Base-by-base conservation (phyloP, 805 yeast genomes). In the Candida morakotiae region DNA sequence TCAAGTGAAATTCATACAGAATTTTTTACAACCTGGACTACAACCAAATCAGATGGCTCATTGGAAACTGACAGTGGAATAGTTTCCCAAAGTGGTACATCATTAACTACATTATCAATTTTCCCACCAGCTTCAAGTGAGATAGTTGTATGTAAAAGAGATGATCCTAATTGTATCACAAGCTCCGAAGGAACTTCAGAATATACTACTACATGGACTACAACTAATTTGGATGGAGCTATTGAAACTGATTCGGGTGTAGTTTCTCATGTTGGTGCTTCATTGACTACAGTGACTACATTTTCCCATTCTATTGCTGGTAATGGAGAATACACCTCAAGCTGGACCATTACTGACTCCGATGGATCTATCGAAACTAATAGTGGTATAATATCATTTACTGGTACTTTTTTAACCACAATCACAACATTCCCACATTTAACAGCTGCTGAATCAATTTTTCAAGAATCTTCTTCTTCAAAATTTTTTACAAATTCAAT, bases 331-430 rank as follows among this genome's bases (percentile, higher is more conserved):
- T 37, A 37, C 37, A 31, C 42, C n/a, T 43, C 47, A 6, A 35
- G 43, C 1, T 30, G 38, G 22, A 39, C 43, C 3, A 40, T 43
- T 14, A 38, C 48, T 9, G 42, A 37, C 16, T 18, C 38, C 18
- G 42, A 31, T 14, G 48, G 51, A 13, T 36, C 34, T 11, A 35
- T 40, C 2, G 38, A 38, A 7, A 52, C 55, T 11, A 46, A 47
- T n/a, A 41, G 53, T 8, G 54, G 52, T 28, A 49, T 38, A 11
- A 48, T 46, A 19, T 27, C 33, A 15, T 15, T 15, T 13, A 11
- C 22, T 28, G 37, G 31, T 26, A 17, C 33, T 4, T 28, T 9
- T 4, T 23, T 19, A 9, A 22, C 33, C 3, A 35, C 32, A 15
- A 15, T 35, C 10, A 8, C 33, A n/a, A 35, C 38, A 3, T 35